phyloP scores from a whole-genome alignment of 352 stramenopile species.

The Saprolegnia parasitica region DNA sequence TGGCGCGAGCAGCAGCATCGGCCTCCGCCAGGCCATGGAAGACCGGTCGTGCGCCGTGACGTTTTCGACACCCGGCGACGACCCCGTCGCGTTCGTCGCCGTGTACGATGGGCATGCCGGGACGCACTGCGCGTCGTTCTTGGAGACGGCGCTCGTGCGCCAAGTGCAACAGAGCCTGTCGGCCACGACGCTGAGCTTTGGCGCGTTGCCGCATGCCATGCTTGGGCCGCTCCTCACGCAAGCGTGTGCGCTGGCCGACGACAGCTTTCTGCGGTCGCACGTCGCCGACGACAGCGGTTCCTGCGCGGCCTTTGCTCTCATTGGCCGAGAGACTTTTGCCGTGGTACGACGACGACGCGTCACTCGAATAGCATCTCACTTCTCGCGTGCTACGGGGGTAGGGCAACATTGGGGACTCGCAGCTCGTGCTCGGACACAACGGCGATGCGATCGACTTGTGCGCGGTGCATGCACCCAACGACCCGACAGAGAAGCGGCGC shows the following conservation, averaged over 20 bases:
- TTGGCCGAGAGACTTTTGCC: conserved; percentile 34
- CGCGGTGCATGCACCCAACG: conserved; percentile 59
- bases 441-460: conserved; percentile 56
- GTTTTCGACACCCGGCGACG: conserved; percentile 32
- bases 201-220: conserved; percentile 35
- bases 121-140: conserved; percentile 31
- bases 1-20: not conserved
- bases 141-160: conserved; percentile 42
- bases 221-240: conserved; percentile 36
- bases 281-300: conserved; percentile 57
- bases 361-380: too few species aligned
- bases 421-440: conserved; percentile 63
- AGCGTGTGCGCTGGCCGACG: conserved; percentile 58
- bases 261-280: conserved; percentile 64
- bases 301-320: conserved; percentile 57
- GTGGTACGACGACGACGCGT: conserved; percentile 33
- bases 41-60: conserved; percentile 17
- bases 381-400: too few species aligned
- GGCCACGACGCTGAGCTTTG: conserved; percentile 40
- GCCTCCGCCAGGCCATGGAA: conserved; percentile 10
- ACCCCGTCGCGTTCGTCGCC: conserved; percentile 75
- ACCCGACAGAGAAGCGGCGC: conserved; percentile 62
- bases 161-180: conserved; percentile 61
- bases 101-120: conserved; percentile 81
- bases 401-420: conserved; percentile 74